Evolutionary conservation across 148 eudicot species (phyloP), one percentile per base, ranked within the genome.

Genomic region (Pouteria glomerata): DNA sequence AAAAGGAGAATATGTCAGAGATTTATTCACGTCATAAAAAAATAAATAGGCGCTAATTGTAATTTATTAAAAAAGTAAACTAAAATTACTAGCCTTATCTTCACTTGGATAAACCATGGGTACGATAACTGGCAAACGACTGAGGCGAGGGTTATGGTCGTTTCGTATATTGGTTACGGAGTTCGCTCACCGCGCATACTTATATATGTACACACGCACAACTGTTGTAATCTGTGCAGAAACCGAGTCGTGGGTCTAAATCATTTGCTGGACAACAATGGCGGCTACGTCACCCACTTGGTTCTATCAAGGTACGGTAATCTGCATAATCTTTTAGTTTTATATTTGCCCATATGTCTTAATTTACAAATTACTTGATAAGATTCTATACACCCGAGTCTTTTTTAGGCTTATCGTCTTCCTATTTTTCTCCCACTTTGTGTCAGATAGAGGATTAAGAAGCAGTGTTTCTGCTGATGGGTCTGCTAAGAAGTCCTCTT

Each of bases 221-320:
- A 45, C 0, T 14, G 14, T 45, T 45, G 11, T 45, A 45, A 45
- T 45, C 50, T 45, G 12, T 11, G 50, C 15, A 45, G 12, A 45
- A 11, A 45, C 13, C 50, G 14, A 7, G 8, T 45, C 13, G 50
- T 45, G 50, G 50, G 50, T 45, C 50, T 12, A 1, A 45, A 45
- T 45, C 50, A 45, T 45, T 45, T 47, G 12, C 39, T 1, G 41
- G 19, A 63, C 37, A 39, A 23, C 15, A 47, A 66, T 66, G 70
- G 26, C 57, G 23, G 18, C 70, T 8, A 30, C 56, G 3, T 66
- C 70, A 29, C 70, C 70, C 18, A 47, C 57, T 48, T 66, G 70
- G 39, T n/a, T 66, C 39, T 66, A 66, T 66, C 70, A 66, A 47
- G 70, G 70, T 66, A n/a, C n/a, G n/a, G n/a, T n/a, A n/a, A n/a